A percentile compares a stretch with the other conserved stretches of the same genome.
These are phyloP conservation scores for Pulveroboletus ravenelii DNA, from an alignment of 768 basidiomycete genomes.

Conservation along the genomic window DNA sequence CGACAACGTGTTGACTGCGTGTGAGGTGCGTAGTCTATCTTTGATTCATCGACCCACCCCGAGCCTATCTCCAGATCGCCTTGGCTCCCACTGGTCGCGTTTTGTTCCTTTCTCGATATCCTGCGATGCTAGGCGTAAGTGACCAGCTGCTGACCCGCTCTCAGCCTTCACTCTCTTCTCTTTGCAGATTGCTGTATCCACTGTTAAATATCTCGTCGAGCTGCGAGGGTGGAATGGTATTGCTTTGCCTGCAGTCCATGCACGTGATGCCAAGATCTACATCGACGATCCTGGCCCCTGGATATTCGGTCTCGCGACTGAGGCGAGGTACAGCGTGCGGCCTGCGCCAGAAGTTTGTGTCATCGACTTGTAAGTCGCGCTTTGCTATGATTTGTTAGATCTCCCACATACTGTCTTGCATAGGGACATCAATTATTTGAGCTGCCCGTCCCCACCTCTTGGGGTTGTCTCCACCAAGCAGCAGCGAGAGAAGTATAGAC, in stretches of 20 bases:
- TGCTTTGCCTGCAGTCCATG: constrained; percentile 75
- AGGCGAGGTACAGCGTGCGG: constrained; percentile 74
- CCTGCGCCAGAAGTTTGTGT: constrained; percentile 80
- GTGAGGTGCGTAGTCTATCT: constrained; percentile 55
- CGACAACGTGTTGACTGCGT: constrained; percentile 89
- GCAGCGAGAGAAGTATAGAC: constrained; percentile 76
- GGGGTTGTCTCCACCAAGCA: constrained; percentile 73
- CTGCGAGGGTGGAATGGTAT: constrained; percentile 91
- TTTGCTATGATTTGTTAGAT: neutral
- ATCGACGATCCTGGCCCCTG: constrained; percentile 97
- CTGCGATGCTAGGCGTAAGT: constrained; percentile 83
- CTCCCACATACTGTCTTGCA: constrained; percentile 3
- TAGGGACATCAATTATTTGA: constrained; percentile 82
- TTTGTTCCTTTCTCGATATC: constrained; percentile 83
- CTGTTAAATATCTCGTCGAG: constrained; percentile 88
- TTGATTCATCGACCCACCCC: neutral
- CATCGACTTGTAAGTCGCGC: constrained; percentile 67
- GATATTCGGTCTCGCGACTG: constrained; percentile 87
- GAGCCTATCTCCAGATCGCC: constrained; percentile 52
- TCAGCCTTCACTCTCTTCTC: constrained; percentile 2
- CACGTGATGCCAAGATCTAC: constrained; percentile 87
- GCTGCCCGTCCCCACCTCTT: constrained; percentile 73
- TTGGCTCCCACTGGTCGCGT: constrained; percentile 83
- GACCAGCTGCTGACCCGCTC: neutral
- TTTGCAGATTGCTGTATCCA: constrained; percentile 75